These are phyloP conservation scores for Neonectria magnoliae DNA, from an alignment of 2,329 filamentous ascomycete genomes.

Conservation along the genomic window DNA sequence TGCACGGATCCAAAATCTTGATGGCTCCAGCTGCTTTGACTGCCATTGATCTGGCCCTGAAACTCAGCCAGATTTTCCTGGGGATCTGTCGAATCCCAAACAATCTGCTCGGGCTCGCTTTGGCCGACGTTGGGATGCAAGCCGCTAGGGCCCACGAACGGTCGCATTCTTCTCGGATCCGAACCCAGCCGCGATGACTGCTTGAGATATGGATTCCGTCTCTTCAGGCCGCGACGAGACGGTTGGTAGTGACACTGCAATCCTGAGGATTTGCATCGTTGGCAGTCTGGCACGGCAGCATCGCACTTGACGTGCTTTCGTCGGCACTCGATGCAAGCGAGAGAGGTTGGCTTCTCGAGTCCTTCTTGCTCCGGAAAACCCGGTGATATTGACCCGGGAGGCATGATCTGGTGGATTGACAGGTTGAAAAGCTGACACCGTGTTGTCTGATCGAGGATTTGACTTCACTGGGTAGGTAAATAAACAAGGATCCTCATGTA, in stretches of 20 bases:
- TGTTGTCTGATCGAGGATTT: neutral
- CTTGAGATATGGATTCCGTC: conserved; percentile 3
- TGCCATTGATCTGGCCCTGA: neutral
- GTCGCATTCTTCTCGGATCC: neutral
- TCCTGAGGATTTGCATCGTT: conserved; percentile 26
- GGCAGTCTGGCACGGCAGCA: conserved; percentile 33
- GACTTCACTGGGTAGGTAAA: neutral
- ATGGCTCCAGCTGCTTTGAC: neutral
- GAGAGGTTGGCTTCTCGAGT: conserved; percentile 9
- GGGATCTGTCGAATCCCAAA: conserved; percentile 16
- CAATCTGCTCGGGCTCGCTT: conserved; percentile 13
- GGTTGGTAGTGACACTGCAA: conserved; percentile 34
- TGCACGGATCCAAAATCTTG: neutral
- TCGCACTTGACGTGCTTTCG: conserved; percentile 40
- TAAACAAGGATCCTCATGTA: neutral
- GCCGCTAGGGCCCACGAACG: neutral
- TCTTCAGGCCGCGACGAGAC: conserved; percentile 32
- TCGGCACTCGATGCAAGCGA: conserved; percentile 36
- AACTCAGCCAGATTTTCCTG: neutral
- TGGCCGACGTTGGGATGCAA: neutral
- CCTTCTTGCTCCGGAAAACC: neutral
- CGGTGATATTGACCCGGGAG: neutral
- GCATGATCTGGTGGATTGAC: neutral
- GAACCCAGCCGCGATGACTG: neutral
- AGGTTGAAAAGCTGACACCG: neutral